A percentile compares a stretch with the other conserved stretches of the same genome.
Conservation (phyloP, 129 eudicot genomes). For the Sambucus nigra region DNA sequence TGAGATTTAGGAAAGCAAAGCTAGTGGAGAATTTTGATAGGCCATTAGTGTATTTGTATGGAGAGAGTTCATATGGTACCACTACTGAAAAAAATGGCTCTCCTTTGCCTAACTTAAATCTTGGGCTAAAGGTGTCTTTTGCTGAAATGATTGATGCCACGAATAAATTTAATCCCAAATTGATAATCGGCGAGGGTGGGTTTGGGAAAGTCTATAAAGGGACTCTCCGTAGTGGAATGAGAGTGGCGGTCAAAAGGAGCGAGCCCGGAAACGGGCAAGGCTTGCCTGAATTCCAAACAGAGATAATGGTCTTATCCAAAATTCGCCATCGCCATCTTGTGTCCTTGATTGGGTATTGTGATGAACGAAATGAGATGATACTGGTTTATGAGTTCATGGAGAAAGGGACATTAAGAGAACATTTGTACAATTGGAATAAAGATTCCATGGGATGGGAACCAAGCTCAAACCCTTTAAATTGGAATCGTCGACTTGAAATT, state of each 20-base stretch:
- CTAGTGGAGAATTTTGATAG: slow-evolving; percentile 15
- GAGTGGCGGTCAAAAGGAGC: slow-evolving; percentile 57
- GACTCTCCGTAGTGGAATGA: slow-evolving; percentile 29
- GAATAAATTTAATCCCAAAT: slow-evolving; percentile 28
- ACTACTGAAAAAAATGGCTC: slow-evolving; percentile 23
- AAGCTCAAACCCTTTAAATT: slow-evolving; percentile 20
- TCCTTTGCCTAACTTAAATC: slow-evolving; percentile 18
- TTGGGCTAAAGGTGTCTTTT: slow-evolving; percentile 33
- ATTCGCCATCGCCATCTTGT: slow-evolving; percentile 58
- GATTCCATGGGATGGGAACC: neutral
- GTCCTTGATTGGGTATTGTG: slow-evolving; percentile 59
- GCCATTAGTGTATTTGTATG: slow-evolving; percentile 14
- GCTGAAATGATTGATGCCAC: slow-evolving; percentile 38
- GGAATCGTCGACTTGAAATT: slow-evolving; percentile 53
- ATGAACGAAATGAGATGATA: slow-evolving; percentile 54
- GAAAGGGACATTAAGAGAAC: slow-evolving; percentile 59
- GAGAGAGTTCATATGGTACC: slow-evolving; percentile 28
- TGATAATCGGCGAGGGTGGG: slow-evolving; percentile 57
- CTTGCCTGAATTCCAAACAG: slow-evolving; percentile 47
- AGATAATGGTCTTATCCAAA: slow-evolving; percentile 42
- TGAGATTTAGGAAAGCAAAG: slow-evolving; percentile 19
- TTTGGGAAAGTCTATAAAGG: slow-evolving; percentile 70
- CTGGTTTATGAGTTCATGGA: slow-evolving; percentile 69
- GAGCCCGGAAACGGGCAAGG: slow-evolving; percentile 52
- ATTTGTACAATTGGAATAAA: slow-evolving; percentile 22